Conservation (phyloP, 345 rosid genomes). For the Rhizophora apiculata region DNA sequence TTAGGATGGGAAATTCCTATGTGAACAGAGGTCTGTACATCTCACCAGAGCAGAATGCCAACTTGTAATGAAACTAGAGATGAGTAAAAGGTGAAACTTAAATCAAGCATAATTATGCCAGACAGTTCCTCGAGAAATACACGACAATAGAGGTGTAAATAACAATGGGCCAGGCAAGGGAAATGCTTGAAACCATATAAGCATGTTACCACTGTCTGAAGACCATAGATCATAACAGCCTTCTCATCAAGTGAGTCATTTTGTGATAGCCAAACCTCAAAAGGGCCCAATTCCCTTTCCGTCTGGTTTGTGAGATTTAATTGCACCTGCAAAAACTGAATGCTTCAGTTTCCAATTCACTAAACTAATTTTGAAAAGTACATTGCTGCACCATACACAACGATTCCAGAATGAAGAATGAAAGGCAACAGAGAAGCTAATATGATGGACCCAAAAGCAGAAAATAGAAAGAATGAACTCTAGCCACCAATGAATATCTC, state of each 20-base stretch:
- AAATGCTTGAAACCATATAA: constrained; percentile 3
- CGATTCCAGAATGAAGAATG: constrained; percentile 3
- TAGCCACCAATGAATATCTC: neutral
- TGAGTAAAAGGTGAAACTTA: neutral
- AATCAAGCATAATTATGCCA: neutral
- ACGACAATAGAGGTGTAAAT: neutral
- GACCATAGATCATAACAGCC: constrained; percentile 71
- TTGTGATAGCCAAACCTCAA: constrained; percentile 68
- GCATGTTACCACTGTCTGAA: constrained; percentile 66
- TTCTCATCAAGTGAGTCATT: constrained; percentile 54
- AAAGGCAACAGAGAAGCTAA: neutral
- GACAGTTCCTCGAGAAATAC: neutral
- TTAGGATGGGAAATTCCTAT: neutral
- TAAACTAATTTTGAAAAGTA: neutral
- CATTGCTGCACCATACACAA: neutral
- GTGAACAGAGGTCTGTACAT: neutral
- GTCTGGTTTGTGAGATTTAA: constrained; percentile 73
- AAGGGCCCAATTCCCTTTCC: constrained; percentile 74
- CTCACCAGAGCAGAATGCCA: too few species aligned
- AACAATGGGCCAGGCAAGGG: neutral
- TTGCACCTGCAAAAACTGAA: constrained; percentile 46
- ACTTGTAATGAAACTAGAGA: neutral
- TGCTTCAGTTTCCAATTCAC: constrained; percentile 25
- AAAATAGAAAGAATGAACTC: neutral
- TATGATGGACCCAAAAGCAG: constrained; percentile 1